Evolutionary conservation across 371 early-diverging fungal genomes (phyloP).

Genomic region (Saksenaea oblongispora): DNA sequence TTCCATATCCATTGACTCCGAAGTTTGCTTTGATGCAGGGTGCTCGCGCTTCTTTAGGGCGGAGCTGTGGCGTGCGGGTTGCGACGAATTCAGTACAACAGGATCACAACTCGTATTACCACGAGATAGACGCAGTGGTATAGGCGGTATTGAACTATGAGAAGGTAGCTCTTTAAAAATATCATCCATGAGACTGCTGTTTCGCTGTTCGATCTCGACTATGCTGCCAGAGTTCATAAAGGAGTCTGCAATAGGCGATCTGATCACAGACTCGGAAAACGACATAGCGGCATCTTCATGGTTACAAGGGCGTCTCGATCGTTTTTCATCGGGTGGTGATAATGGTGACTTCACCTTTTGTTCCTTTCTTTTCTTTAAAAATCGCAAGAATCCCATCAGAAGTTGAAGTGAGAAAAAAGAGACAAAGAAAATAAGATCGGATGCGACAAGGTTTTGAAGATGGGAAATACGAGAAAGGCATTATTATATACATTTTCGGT

Average conservation of each 20-base stretch:
- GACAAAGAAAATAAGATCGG: neutral
- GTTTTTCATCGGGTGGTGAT: neutral
- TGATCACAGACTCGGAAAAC: neutral
- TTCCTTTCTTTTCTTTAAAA: slow-evolving; percentile 8
- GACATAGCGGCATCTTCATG: neutral
- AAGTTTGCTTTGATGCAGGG: neutral
- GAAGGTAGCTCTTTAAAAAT: slow-evolving; percentile 6
- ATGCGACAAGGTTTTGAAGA: neutral
- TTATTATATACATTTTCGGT: neutral
- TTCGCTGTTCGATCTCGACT: neutral
- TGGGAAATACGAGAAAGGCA: neutral
- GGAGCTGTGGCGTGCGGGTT: neutral
- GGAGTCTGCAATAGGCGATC: slow-evolving; percentile 15
- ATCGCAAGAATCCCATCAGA: slow-evolving; percentile 8
- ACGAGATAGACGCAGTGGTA: neutral
- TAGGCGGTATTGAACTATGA: neutral
- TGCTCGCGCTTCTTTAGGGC: slow-evolving; percentile 1
- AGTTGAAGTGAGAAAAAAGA: neutral
- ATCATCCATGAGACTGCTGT: slow-evolving; percentile 12
- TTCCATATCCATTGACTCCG: neutral
- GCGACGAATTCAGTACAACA: neutral
- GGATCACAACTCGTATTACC: neutral
- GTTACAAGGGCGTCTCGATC: slow-evolving; percentile 5
- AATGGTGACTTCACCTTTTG: neutral
- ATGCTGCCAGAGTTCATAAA: slow-evolving; percentile 7